Evolutionary conservation across 495 filamentous ascomycete genomes (phyloP).

Genomic region (Pyronema domesticum): DNA sequence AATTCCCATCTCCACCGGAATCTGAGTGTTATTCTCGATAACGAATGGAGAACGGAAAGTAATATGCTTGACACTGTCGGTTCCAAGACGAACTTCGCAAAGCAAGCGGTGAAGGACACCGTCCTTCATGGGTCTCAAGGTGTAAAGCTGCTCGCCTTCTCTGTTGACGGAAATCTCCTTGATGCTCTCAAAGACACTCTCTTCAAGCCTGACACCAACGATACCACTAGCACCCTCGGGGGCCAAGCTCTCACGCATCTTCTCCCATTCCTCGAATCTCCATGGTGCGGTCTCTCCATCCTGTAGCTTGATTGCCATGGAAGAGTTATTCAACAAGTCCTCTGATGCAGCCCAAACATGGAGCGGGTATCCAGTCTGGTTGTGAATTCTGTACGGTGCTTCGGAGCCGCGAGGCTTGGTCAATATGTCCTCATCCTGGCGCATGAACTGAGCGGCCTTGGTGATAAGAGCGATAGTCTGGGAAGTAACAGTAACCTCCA

Average conservation of each 20-base stretch:
- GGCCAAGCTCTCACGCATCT: constrained; percentile 77
- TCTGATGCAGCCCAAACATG: constrained; percentile 61
- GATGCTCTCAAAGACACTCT: constrained; percentile 80
- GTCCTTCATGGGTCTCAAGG: constrained; percentile 65
- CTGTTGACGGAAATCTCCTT: constrained; percentile 74
- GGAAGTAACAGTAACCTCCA: constrained; percentile 84
- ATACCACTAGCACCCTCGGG: constrained; percentile 61
- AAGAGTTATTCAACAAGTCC: constrained; percentile 37
- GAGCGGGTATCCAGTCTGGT: constrained; percentile 85
- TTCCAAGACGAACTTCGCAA: constrained; percentile 75
- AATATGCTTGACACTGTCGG: constrained; percentile 93
- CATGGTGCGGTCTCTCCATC: constrained; percentile 88
- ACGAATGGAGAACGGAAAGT: constrained; percentile 88
- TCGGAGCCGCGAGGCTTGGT: constrained; percentile 84
- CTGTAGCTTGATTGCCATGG: constrained; percentile 55
- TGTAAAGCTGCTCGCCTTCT: constrained; percentile 85
- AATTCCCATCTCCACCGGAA: constrained; percentile 86
- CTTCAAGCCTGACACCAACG: constrained; percentile 70
- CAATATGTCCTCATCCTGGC: constrained; percentile 76
- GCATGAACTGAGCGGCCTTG: constrained; percentile 81
- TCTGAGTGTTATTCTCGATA: constrained; percentile 94
- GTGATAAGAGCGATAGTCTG: constrained; percentile 84
- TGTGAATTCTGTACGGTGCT: constrained; percentile 81
- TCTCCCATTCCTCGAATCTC: constrained; percentile 90
- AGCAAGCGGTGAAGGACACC: constrained; percentile 70